Conservation (phyloP, 331 rosid genomes). For the Acacia pycnantha region DNA sequence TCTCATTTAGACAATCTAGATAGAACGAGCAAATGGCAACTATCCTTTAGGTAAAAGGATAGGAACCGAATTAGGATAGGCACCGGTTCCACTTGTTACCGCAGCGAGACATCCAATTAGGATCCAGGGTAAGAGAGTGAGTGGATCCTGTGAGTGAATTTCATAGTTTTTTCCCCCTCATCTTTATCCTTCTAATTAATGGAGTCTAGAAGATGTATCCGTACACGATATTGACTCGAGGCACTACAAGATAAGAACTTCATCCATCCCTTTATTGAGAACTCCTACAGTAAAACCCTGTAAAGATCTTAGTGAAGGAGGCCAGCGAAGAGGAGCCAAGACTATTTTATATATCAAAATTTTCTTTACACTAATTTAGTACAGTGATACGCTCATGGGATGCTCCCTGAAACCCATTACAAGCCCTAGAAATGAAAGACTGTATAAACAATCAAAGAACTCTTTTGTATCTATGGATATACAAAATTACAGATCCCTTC, state of each 20-base stretch:
- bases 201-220: not conserved
- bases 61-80: no score
- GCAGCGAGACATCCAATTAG: not conserved
- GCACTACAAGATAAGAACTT: not conserved
- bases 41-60: no score
- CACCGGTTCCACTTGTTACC: not conserved
- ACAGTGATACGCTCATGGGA: constrained; percentile 43
- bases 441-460: constrained; percentile 51
- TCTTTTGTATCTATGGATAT: constrained; percentile 40
- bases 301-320: not conserved
- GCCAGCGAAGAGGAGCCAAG: constrained; percentile 27
- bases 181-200: not conserved
- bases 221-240: not conserved
- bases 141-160: not conserved
- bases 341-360: constrained; percentile 45
- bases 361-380: constrained; percentile 62
- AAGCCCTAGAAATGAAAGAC: constrained; percentile 44
- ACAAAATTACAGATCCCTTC: constrained; percentile 86
- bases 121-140: not conserved
- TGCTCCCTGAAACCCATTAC: constrained; percentile 29
- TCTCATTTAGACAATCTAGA: no score
- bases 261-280: not conserved
- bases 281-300: not conserved
- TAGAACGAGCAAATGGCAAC: no score
- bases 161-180: not conserved